These are phyloP conservation scores for Lactarius akahatsu DNA, from an alignment of 768 basidiomycete species.

Conservation along the genomic window DNA sequence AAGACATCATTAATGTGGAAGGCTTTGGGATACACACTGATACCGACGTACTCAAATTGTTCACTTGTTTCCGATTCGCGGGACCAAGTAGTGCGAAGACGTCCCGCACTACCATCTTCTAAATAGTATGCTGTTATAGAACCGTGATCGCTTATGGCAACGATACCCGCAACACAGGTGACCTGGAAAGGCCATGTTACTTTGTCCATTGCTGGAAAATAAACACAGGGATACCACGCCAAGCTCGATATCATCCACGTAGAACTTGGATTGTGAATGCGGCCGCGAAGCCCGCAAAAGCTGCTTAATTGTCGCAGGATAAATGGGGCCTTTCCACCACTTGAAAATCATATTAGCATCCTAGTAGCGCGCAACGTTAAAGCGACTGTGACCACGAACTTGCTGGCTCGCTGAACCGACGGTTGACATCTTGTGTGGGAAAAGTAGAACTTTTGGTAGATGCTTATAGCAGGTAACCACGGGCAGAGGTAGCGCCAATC, in stretches of 20 bases:
- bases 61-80: not conserved
- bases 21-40: not conserved
- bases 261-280: conserved; percentile 15
- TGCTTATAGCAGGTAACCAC: not conserved
- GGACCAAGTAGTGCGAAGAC: conserved; percentile 18
- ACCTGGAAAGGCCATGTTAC: conserved; percentile 36
- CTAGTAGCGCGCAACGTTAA: not conserved
- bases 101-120: conserved; percentile 41
- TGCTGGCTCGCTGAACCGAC: not conserved
- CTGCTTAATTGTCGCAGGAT: conserved; percentile 59
- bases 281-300: conserved; percentile 40
- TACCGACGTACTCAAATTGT: conserved; percentile 3
- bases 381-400: conserved; percentile 10
- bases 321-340: conserved; percentile 16
- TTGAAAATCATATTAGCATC: conserved; percentile 1
- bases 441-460: not conserved
- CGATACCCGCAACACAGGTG: conserved; percentile 50
- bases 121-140: conserved; percentile 29
- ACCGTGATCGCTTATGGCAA: conserved; percentile 26
- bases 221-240: conserved; percentile 11
- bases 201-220: not conserved
- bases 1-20: not conserved
- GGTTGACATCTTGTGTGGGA: conserved; percentile 12
- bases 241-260: conserved; percentile 22
- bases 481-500: not conserved